Percentiles rank a stretch among this genome's conserved stretches.
phyloP scores from a whole-genome alignment of 108 stramenopile species.

The Nitzschia putrida region DNA sequence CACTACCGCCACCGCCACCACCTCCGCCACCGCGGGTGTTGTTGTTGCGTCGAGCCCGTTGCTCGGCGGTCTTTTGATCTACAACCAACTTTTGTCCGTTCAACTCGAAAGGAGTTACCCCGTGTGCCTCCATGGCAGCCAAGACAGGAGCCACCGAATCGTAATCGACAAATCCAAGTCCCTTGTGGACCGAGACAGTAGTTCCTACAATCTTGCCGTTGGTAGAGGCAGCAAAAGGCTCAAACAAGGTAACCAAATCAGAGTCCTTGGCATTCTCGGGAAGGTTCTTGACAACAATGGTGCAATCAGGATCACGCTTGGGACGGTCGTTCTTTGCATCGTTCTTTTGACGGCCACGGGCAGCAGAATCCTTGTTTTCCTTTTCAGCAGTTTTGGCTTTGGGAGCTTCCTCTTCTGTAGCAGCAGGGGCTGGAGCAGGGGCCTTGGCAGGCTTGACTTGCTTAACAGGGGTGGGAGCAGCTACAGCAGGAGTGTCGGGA shows the following conservation, averaged over 20 bases:
- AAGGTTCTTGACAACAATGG: slow-evolving; percentile 82
- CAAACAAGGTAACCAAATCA: slow-evolving; percentile 74
- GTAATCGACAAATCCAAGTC: slow-evolving; percentile 84
- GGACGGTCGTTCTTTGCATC: slow-evolving; percentile 14
- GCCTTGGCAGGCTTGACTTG: slow-evolving; percentile 10
- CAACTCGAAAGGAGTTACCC: slow-evolving; percentile 41
- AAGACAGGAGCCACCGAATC: slow-evolving; percentile 67
- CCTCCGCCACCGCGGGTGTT: slow-evolving; percentile 31
- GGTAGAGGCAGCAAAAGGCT: slow-evolving; percentile 58
- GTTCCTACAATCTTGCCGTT: slow-evolving; percentile 71
- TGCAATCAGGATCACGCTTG: slow-evolving; percentile 75
- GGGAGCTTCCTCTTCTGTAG: slow-evolving; percentile 16
- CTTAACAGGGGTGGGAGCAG: slow-evolving; percentile 29
- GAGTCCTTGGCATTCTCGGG: slow-evolving; percentile 68
- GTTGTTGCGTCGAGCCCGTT: slow-evolving; percentile 29
- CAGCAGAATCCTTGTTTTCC: slow-evolving; percentile 12
- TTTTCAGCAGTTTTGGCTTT: slow-evolving; percentile 23
- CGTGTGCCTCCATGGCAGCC: slow-evolving; percentile 57
- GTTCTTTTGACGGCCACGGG: background rate
- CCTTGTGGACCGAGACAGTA: slow-evolving; percentile 66
- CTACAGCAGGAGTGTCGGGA: slow-evolving; percentile 25
- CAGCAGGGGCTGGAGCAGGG: slow-evolving; percentile 14
- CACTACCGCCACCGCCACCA: slow-evolving; percentile 20
- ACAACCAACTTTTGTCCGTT: slow-evolving; percentile 46
- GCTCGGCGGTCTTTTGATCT: slow-evolving; percentile 58